Base-by-base conservation (phyloP, 768 basidiomycete species). In the Boletus subcaerulescens region DNA sequence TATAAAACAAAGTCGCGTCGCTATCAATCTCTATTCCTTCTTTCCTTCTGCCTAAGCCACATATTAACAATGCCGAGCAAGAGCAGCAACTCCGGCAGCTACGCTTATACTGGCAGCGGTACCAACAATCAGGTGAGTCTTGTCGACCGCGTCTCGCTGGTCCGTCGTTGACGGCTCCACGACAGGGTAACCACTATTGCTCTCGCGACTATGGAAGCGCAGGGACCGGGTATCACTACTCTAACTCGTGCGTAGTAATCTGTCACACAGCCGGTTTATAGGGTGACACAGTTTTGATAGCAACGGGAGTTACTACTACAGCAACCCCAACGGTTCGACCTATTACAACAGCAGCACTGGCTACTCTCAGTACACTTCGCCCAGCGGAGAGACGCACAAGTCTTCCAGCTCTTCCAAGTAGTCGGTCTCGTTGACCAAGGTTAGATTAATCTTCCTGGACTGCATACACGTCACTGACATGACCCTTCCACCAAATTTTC, bases 181-280 rank as follows among this genome's bases (percentile, higher is more conserved):
- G 17, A 36, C 51, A 85, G 83, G 85, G 83, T 2, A 86, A 86
- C 62, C 81, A 84, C 60, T 84, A 80, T 61, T 84, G 81, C 67
- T 66, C 73, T 61, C 82, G 84, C 47, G 71, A 79, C 60, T 76
- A 76, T 39, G 76, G 74, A 29, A 62, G 56, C 29, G 73, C 76
- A 12, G 70, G 72, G 3, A 67, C 58, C 43, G 76, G 80, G 1
- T 86, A 86, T 54, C 85, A 86, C 58, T 86, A 86, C 62, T 84
- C 82, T 7, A 86, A 86, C 69, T 58, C 26, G 82, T 83, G 63
- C 3, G 76, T 69, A 48, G 26, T 24, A 9, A 20, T 32, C 18
- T 15, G 32, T 40, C 18, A 14, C 10, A 14, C 18, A 7, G 45
- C 29, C 32, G 15, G 6, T 18, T 3, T 15, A 4, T 36, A 18